These are phyloP conservation scores for Stemphylium vesicarium DNA, from an alignment of 2,329 filamentous ascomycete genomes.

Conservation along the genomic window DNA sequence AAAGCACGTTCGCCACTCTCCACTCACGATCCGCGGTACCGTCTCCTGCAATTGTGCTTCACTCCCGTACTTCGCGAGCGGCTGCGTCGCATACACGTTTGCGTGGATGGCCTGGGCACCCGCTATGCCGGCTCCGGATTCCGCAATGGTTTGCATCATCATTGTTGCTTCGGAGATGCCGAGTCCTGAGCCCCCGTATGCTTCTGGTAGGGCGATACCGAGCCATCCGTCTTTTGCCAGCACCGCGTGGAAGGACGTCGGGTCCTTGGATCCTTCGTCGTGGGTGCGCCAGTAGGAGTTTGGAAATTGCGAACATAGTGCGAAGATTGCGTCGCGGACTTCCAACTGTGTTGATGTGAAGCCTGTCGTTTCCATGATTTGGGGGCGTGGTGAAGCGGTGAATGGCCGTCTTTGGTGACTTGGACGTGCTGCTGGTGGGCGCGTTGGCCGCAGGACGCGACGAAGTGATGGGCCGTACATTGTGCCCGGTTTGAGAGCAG, in stretches of 20 bases:
- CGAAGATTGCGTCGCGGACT: slow-evolving; percentile 72
- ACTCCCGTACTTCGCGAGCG: slow-evolving; percentile 74
- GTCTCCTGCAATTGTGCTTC: slow-evolving; percentile 67
- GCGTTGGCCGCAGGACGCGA: not conserved
- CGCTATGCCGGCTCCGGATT: slow-evolving; percentile 81
- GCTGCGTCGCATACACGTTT: slow-evolving; percentile 77
- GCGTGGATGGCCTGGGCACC: slow-evolving; percentile 65
- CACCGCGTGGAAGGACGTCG: slow-evolving; percentile 76
- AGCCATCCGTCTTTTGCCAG: slow-evolving; percentile 80
- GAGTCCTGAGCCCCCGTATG: slow-evolving; percentile 74
- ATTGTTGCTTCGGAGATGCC: slow-evolving; percentile 83
- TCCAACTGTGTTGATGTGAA: slow-evolving; percentile 76
- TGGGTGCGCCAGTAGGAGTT: slow-evolving; percentile 77
- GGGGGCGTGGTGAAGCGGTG: slow-evolving; percentile 33
- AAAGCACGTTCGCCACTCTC: slow-evolving; percentile 76
- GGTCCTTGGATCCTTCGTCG: slow-evolving; percentile 74
- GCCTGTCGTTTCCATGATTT: slow-evolving; percentile 73
- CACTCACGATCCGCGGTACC: slow-evolving; percentile 74
- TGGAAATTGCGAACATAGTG: slow-evolving; percentile 73
- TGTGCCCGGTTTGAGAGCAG: not conserved
- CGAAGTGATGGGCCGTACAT: too few relatives aligned
- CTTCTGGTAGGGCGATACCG: slow-evolving; percentile 78
- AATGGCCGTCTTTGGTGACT: slow-evolving; percentile 28
- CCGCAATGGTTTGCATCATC: slow-evolving; percentile 84
- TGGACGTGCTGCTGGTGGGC: not conserved